Percentiles rank a stretch among this genome's conserved stretches.
These are phyloP conservation scores for Galerina sulciceps DNA, from an alignment of 768 basidiomycete genomes.

Conservation along the genomic window DNA sequence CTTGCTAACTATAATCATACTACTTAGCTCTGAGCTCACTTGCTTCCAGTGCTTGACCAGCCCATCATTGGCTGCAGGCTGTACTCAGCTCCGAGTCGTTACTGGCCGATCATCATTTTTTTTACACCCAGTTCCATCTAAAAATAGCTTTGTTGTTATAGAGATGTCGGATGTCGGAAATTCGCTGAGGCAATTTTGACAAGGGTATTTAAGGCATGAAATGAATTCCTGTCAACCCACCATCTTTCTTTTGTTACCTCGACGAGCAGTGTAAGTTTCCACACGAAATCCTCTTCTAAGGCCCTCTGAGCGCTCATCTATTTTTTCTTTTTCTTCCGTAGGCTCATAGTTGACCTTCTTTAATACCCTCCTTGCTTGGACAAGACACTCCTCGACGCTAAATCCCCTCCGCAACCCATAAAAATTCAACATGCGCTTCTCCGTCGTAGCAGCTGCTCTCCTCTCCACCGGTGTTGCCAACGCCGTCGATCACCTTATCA, in stretches of 20 bases:
- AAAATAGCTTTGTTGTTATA: conserved; percentile 21
- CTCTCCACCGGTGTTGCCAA: conserved; percentile 41
- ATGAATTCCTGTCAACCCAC: conserved; percentile 8
- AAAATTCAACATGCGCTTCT: conserved; percentile 55
- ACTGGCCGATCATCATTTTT: no score
- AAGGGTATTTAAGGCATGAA: conserved; percentile 17
- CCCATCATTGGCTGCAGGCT: no score
- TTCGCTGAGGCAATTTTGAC: conserved; percentile 7
- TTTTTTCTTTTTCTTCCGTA: conserved; percentile 15
- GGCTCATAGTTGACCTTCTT: conserved; percentile 37
- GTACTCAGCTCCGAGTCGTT: not conserved
- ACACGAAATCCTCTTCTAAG: not conserved
- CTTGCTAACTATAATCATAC: no score
- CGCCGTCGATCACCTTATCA: conserved; percentile 39
- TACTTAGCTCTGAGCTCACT: no score
- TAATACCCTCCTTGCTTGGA: conserved; percentile 12
- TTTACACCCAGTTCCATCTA: conserved; percentile 6
- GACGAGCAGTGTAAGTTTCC: conserved; percentile 23
- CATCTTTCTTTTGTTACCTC: conserved; percentile 9
- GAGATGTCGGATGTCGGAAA: conserved; percentile 9
- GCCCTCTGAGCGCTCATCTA: not conserved
- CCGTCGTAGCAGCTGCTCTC: conserved; percentile 45
- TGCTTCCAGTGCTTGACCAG: no score
- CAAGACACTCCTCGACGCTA: conserved; percentile 11
- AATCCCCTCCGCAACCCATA: conserved; percentile 5